Conservation (phyloP, 495 filamentous ascomycete genomes). For the Neurospora africana region DNA sequence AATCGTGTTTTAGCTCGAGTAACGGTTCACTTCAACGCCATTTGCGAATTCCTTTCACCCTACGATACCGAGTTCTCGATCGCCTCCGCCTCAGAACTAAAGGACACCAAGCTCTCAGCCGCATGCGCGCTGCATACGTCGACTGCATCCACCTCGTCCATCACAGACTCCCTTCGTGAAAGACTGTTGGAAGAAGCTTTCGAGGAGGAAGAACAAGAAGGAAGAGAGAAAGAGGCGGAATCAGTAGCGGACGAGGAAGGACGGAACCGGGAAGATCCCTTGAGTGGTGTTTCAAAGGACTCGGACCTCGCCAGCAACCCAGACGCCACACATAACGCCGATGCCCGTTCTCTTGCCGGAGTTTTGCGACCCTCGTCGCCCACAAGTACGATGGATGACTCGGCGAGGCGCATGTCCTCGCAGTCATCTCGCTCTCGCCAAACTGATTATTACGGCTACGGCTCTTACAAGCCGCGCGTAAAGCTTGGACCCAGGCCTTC, state of each 20-base stretch:
- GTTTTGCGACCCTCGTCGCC: conserved; percentile 27
- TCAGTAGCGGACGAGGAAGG: conserved; percentile 35
- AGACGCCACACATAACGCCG: conserved; percentile 31
- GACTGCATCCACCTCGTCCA: conserved; percentile 77
- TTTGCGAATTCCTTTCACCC: conserved; percentile 77
- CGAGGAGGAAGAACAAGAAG: conserved; percentile 64
- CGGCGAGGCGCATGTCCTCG: conserved; percentile 42
- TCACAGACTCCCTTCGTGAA: conserved; percentile 65
- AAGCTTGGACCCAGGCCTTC: conserved; percentile 79
- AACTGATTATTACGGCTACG: conserved; percentile 51
- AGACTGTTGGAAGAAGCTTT: conserved; percentile 79
- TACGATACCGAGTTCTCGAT: conserved; percentile 77
- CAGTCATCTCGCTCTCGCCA: conserved; percentile 45
- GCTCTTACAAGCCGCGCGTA: conserved; percentile 58
- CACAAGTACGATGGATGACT: conserved; percentile 26
- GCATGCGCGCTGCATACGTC: conserved; percentile 86
- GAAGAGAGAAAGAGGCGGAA: conserved; percentile 37
- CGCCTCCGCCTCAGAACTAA: conserved; percentile 62
- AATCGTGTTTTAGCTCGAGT: conserved; percentile 56
- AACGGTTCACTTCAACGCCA: conserved; percentile 83
- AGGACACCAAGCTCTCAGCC: conserved; percentile 75
- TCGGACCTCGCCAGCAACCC: conserved; percentile 26
- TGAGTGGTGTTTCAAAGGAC: conserved; percentile 19
- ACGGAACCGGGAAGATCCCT: background rate
- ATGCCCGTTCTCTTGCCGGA: conserved; percentile 32